Evolutionary conservation across 345 rosid species (phyloP).

Genomic region (Eucalyptus pauciflora): DNA sequence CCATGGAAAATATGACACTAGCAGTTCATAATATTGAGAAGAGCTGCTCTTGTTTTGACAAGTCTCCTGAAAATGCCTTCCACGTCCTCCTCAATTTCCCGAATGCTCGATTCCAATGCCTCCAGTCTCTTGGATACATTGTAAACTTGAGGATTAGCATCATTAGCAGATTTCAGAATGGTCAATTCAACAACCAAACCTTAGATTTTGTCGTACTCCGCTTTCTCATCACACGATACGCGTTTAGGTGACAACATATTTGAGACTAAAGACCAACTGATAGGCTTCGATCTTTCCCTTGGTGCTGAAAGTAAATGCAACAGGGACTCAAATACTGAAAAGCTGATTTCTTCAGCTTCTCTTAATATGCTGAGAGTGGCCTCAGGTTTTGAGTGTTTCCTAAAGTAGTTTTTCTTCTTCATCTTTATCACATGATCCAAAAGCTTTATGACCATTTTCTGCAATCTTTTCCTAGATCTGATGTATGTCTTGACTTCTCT

Average conservation of each 20-base stretch:
- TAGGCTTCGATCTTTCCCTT: not conserved
- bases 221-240: not conserved
- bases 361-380: not conserved
- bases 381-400: not conserved
- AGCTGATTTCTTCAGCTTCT: not conserved
- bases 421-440: not conserved
- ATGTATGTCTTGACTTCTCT: not conserved
- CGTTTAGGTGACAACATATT: not conserved
- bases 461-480: not conserved
- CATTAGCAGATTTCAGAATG: not conserved
- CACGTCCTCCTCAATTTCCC: conserved; percentile 19
- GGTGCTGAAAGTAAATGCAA: not conserved
- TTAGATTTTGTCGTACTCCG: not conserved
- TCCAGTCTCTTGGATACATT: conserved; percentile 2
- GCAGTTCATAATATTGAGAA: conserved; percentile 19
- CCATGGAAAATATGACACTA: not conserved
- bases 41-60: conserved; percentile 28
- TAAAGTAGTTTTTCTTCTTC: not conserved
- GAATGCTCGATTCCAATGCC: conserved; percentile 16
- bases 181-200: not conserved
- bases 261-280: not conserved
- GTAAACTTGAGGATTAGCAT: not conserved
- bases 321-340: not conserved
- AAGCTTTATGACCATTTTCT: not conserved
- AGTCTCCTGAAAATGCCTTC: conserved; percentile 24